Conservation (phyloP, 2,329 filamentous ascomycete genomes). For the Rhynchosporium graminicola region DNA sequence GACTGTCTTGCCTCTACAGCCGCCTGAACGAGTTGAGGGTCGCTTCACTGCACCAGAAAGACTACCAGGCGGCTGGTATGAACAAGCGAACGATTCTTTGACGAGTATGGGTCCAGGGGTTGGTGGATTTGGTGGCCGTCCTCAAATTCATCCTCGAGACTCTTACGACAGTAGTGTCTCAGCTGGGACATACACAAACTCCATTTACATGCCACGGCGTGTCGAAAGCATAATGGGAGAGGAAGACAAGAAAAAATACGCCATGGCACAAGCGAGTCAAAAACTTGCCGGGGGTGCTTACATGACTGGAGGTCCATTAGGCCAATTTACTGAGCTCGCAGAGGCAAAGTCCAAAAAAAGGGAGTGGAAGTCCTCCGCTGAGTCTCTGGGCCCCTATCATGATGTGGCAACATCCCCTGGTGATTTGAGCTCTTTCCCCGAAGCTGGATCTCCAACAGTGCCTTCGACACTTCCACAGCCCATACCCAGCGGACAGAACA, state of each 20-base stretch:
- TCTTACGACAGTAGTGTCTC: conserved; percentile 70
- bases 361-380: conserved; percentile 46
- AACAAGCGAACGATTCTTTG: conserved; percentile 68
- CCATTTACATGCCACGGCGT: conserved; percentile 67
- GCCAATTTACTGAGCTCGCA: conserved; percentile 53
- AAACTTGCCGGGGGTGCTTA: conserved; percentile 40
- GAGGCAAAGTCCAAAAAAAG: conserved; percentile 47
- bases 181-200: conserved; percentile 52
- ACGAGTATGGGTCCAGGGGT: conserved; percentile 54
- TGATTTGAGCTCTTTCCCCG: conserved; percentile 23
- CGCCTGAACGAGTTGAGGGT: conserved; percentile 73
- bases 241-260: conserved; percentile 74
- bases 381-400: conserved; percentile 38
- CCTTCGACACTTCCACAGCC: conserved; percentile 28
- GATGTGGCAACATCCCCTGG: conserved; percentile 28
- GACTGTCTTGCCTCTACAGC: conserved; percentile 63
- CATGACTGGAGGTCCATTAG: conserved; percentile 43
- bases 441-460: conserved; percentile 21
- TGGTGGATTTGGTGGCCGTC: conserved; percentile 17
- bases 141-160: conserved; percentile 54
- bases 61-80: conserved; percentile 68
- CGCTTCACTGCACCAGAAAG: conserved; percentile 73
- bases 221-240: conserved; percentile 68
- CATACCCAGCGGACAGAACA: conserved; percentile 28
- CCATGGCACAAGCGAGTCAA: conserved; percentile 63